Percentiles rank a stretch among this genome's conserved stretches.
These are phyloP conservation scores for Alopecurus myosuroides DNA, from an alignment of 176 grass and related monocot genomes.

Conservation along the genomic window DNA sequence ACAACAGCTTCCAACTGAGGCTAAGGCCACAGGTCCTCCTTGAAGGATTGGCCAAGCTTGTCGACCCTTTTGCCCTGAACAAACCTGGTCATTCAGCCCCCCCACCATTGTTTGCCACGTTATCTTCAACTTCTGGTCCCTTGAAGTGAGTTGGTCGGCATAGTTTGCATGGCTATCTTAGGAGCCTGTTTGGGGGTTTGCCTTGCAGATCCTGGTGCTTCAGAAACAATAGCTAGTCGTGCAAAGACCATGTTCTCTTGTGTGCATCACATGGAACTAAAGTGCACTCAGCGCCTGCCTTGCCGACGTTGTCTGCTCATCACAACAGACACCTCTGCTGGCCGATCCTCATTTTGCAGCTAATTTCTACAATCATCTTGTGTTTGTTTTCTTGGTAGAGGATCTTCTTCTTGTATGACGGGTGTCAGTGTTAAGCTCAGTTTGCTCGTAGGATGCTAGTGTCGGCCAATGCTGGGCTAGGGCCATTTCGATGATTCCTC, in stretches of 20 bases:
- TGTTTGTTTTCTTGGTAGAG: no score
- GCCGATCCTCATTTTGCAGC: no score
- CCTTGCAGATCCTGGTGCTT: conserved; percentile 47
- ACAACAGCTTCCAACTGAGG: conserved; percentile 71
- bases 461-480: no score
- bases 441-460: no score
- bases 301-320: conserved; percentile 82
- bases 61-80: conserved; percentile 78
- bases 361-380: no score
- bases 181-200: conserved; percentile 83
- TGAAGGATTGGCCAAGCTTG: conserved; percentile 89
- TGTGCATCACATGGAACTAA: conserved; percentile 70
- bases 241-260: conserved; percentile 67
- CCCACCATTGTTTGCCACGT: no score
- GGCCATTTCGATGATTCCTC: no score
- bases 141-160: conserved; percentile 68
- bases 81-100: conserved; percentile 56
- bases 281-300: conserved; percentile 87
- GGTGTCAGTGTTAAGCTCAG: no score
- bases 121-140: conserved; percentile 73
- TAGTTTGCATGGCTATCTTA: conserved; percentile 94
- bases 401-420: no score
- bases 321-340: conserved; percentile 83
- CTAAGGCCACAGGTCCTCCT: conserved; percentile 64
- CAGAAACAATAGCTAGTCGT: conserved; percentile 59